These are phyloP conservation scores for Delonix regia DNA, from an alignment of 306 rosid species.

Conservation along the genomic window DNA sequence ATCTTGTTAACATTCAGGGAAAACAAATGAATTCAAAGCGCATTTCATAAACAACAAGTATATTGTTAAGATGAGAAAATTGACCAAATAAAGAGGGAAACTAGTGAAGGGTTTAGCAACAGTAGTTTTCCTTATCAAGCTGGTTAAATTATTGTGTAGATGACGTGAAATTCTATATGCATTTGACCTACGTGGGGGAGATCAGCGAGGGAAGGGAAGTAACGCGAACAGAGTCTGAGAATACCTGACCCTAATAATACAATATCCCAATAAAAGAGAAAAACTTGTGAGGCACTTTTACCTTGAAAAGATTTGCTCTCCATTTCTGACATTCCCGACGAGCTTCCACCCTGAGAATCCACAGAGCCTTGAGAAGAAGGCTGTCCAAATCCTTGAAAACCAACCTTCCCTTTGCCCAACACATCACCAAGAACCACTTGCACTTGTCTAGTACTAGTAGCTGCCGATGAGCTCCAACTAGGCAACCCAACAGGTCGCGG, in stretches of 20 bases:
- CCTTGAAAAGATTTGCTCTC: conserved; percentile 77
- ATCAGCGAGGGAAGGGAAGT: no score
- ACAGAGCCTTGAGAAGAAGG: conserved; percentile 69
- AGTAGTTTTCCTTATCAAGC: not conserved
- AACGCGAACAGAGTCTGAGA: not conserved
- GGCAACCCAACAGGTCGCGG: conserved; percentile 45
- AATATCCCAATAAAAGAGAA: no score
- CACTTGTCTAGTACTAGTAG: conserved; percentile 48
- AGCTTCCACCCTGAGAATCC: conserved; percentile 86
- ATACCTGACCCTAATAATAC: not conserved
- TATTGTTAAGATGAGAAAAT: not conserved
- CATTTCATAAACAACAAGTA: not conserved
- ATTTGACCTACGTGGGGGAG: no score
- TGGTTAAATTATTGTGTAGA: not conserved
- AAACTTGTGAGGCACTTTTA: conserved; percentile 24
- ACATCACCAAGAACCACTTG: conserved; percentile 53
- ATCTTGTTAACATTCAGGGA: not conserved
- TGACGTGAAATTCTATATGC: not conserved
- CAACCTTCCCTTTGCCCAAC: conserved; percentile 49
- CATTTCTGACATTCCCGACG: conserved; percentile 80
- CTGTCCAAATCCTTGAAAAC: conserved; percentile 50
- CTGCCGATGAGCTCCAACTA: conserved; percentile 36
- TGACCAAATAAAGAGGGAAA: not conserved
- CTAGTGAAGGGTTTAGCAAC: not conserved
- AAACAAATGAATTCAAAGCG: not conserved